Evolutionary conservation across 305 asterid species (phyloP).

Genomic region (Ilex paraguariensis): DNA sequence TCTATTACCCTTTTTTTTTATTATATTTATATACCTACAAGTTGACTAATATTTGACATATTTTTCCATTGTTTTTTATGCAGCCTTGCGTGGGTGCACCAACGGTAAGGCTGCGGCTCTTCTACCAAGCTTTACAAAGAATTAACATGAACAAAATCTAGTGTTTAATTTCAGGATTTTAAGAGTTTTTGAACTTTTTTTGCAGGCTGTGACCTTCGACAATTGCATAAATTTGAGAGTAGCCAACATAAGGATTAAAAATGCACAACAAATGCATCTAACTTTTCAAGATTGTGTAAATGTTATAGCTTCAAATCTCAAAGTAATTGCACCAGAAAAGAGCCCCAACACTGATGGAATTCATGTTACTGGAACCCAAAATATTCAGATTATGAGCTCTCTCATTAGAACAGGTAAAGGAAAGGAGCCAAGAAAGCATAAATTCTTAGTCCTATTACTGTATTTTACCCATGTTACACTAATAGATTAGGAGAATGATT

Average conservation of each 20-base stretch:
- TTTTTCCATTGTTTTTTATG: constrained; percentile 6
- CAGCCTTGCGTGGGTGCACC: constrained; percentile 88
- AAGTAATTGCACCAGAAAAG: constrained; percentile 46
- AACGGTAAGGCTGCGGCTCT: constrained; percentile 43
- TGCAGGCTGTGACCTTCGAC: constrained; percentile 65
- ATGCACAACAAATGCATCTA: constrained; percentile 89
- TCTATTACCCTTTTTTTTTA: too few relatives aligned
- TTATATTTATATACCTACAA: too few relatives aligned
- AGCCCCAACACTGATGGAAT: constrained; percentile 98
- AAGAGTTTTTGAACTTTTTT: not conserved
- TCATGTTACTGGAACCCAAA: constrained; percentile 61
- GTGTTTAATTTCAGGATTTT: not conserved
- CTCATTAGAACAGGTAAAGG: constrained; percentile 72
- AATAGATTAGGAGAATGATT: too few relatives aligned
- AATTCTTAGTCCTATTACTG: too few relatives aligned
- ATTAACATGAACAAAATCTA: not conserved
- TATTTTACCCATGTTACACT: too few relatives aligned
- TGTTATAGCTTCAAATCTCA: constrained; percentile 52
- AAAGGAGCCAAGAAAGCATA: not conserved
- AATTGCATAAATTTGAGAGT: constrained; percentile 57
- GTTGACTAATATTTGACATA: not conserved
- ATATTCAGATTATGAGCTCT: constrained; percentile 45
- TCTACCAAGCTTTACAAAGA: not conserved
- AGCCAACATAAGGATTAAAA: constrained; percentile 32
- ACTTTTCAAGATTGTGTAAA: constrained; percentile 40